Evolutionary conservation across 495 filamentous ascomycete genomes (phyloP).

Genomic region (Umbilicaria muhlenbergii): DNA sequence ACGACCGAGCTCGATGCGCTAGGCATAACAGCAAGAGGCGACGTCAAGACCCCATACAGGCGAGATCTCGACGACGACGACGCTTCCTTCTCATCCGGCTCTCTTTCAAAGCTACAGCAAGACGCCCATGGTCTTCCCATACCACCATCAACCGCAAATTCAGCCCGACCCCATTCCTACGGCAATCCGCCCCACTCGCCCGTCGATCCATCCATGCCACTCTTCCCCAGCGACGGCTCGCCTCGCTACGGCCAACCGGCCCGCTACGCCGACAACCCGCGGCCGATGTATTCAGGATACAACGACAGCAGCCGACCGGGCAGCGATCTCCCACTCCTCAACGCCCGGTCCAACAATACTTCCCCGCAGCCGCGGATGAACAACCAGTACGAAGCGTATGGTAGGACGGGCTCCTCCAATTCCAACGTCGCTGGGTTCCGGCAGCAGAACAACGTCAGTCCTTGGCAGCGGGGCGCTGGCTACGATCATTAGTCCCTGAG

Average conservation of each 20-base stretch:
- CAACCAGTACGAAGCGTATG: neutral
- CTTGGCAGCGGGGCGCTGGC: conserved; percentile 52
- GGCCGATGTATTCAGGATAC: conserved; percentile 18
- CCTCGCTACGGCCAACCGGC: conserved; percentile 21
- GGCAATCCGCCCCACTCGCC: conserved; percentile 37
- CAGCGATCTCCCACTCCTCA: conserved; percentile 11
- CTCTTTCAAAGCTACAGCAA: conserved; percentile 4
- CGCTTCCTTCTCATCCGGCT: conserved; percentile 42
- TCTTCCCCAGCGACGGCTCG: conserved; percentile 36
- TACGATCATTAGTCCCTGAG: conserved; percentile 34
- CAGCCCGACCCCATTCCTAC: conserved; percentile 5
- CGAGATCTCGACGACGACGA: conserved; percentile 68
- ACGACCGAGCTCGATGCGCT: conserved; percentile 86
- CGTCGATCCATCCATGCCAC: conserved; percentile 44
- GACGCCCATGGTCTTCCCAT: conserved; percentile 20
- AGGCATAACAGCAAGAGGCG: conserved; percentile 80
- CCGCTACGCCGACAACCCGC: conserved; percentile 17
- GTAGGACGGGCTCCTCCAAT: conserved; percentile 1
- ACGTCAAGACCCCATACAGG: conserved; percentile 44
- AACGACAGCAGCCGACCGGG: conserved; percentile 15
- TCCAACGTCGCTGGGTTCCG: conserved; percentile 18
- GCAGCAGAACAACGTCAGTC: conserved; percentile 40
- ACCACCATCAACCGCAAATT: conserved; percentile 24
- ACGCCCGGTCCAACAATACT: conserved; percentile 8
- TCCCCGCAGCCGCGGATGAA: conserved; percentile 6